These are phyloP conservation scores for Tardiomyces depauwii DNA, from an alignment of 1,139 yeast species.

Conservation along the genomic window DNA sequence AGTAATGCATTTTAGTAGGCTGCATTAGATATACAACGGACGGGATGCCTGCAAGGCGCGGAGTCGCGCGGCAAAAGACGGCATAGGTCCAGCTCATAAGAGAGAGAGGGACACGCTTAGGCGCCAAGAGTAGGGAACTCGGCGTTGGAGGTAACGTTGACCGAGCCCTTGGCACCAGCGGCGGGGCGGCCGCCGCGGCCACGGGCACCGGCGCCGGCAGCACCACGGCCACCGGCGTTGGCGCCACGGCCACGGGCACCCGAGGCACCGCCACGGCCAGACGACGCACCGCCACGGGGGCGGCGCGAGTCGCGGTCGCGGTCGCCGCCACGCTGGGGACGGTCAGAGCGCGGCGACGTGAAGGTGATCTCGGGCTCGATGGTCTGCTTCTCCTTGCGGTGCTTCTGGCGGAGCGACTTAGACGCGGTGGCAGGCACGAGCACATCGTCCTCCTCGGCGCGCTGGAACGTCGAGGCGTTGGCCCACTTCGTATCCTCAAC, in stretches of 20 bases:
- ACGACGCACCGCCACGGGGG: constrained; percentile 11
- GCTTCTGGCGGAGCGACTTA: constrained; percentile 30
- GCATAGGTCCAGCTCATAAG: background rate
- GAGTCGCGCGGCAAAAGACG: no score
- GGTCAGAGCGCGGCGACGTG: constrained; percentile 32
- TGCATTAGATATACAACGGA: background rate
- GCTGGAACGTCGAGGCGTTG: constrained; percentile 15
- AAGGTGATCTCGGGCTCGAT: constrained; percentile 51
- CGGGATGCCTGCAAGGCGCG: background rate
- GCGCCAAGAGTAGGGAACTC: constrained; percentile 24
- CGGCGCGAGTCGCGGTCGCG: constrained; percentile 19
- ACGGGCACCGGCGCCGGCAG: constrained; percentile 19
- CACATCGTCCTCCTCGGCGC: constrained; percentile 32
- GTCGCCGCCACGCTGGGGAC: constrained; percentile 21
- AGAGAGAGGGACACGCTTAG: constrained; percentile 7
- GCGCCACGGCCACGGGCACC: constrained; percentile 19
- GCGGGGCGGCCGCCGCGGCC: constrained; percentile 14
- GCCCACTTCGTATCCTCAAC: constrained; percentile 43
- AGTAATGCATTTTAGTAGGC: background rate
- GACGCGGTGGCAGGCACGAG: constrained; percentile 42
- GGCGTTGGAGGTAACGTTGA: constrained; percentile 17
- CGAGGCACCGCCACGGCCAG: constrained; percentile 11
- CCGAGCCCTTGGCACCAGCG: constrained; percentile 17
- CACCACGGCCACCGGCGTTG: constrained; percentile 19
- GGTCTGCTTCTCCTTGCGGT: constrained; percentile 58